A percentile compares a stretch with the other conserved stretches of the same genome.
These are phyloP conservation scores for Lichtheimia ramosa DNA, from an alignment of 371 early-diverging fungal genomes.

Conservation along the genomic window DNA sequence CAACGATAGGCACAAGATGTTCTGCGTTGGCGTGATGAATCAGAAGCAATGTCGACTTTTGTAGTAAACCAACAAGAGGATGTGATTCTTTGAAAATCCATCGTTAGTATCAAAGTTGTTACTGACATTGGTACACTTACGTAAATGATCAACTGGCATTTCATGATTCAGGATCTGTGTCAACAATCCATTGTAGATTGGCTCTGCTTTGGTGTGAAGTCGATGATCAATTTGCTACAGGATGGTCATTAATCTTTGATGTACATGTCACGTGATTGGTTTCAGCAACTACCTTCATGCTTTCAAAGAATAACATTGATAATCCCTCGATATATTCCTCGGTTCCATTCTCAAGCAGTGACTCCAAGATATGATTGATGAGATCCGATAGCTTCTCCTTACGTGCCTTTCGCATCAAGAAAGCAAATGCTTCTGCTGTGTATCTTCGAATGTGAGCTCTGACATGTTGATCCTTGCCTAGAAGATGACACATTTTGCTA, in stretches of 20 bases:
- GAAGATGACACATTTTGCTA: constrained; percentile 64
- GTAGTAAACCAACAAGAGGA: constrained; percentile 26
- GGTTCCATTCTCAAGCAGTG: constrained; percentile 48
- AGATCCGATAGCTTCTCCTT: constrained; percentile 56
- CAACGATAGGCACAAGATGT: constrained; percentile 50
- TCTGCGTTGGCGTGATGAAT: constrained; percentile 58
- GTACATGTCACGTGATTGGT: no score
- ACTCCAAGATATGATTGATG: constrained; percentile 58
- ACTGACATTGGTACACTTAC: constrained; percentile 10
- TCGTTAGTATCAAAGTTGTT: neutral
- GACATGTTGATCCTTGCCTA: constrained; percentile 65
- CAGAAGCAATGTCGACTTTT: constrained; percentile 53
- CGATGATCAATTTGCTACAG: constrained; percentile 54
- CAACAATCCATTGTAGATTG: constrained; percentile 52
- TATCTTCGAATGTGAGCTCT: constrained; percentile 84
- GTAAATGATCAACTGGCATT: constrained; percentile 26
- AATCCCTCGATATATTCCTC: constrained; percentile 72
- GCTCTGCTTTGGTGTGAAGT: constrained; percentile 57
- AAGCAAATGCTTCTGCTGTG: constrained; percentile 91
- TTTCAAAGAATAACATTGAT: constrained; percentile 78
- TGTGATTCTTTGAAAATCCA: constrained; percentile 5
- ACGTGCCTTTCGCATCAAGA: constrained; percentile 78
- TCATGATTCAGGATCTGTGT: constrained; percentile 28
- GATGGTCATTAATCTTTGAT: neutral
- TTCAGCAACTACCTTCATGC: constrained; percentile 57